Evolutionary conservation across 106 monocot genomes (phyloP).

Genomic region (Ottelia alismoides): DNA sequence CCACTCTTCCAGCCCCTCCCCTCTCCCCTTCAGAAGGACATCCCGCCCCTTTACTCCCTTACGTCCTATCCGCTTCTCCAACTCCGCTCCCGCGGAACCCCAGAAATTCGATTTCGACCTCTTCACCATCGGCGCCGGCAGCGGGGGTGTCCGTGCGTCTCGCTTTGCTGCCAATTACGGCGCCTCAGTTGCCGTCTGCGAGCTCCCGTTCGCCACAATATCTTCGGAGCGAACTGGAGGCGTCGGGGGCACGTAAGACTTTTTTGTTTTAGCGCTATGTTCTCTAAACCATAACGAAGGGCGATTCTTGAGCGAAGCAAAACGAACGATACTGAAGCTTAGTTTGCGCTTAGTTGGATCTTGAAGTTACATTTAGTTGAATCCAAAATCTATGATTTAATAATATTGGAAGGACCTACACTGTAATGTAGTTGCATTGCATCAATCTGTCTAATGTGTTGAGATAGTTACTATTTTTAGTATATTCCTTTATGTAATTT

Average conservation of each 20-base stretch:
- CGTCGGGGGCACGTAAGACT: slow-evolving; percentile 67
- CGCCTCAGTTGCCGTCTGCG: slow-evolving; percentile 61
- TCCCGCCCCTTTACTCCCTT: not conserved
- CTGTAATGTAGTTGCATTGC: no score
- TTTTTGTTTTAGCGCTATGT: slow-evolving; percentile 1
- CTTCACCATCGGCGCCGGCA: slow-evolving; percentile 79
- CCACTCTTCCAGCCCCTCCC: not conserved
- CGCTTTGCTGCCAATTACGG: slow-evolving; percentile 55
- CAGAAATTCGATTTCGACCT: slow-evolving; percentile 53
- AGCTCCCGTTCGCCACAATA: slow-evolving; percentile 62
- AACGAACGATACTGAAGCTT: no score
- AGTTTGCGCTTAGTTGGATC: no score
- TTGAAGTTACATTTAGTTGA: no score
- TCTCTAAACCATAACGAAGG: not conserved
- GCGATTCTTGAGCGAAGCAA: no score
- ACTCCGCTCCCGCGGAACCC: not conserved
- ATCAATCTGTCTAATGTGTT: no score
- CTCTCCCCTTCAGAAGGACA: not conserved
- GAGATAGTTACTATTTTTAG: no score
- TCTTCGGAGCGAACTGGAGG: slow-evolving; percentile 55
- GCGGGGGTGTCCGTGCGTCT: slow-evolving; percentile 68
- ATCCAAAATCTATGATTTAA: no score
- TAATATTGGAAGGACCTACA: no score
- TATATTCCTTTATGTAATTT: no score
- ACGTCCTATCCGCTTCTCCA: slow-evolving; percentile 1